Conservation (phyloP, 2,329 filamentous ascomycete genomes). For the Talaromyces rugulosus region DNA sequence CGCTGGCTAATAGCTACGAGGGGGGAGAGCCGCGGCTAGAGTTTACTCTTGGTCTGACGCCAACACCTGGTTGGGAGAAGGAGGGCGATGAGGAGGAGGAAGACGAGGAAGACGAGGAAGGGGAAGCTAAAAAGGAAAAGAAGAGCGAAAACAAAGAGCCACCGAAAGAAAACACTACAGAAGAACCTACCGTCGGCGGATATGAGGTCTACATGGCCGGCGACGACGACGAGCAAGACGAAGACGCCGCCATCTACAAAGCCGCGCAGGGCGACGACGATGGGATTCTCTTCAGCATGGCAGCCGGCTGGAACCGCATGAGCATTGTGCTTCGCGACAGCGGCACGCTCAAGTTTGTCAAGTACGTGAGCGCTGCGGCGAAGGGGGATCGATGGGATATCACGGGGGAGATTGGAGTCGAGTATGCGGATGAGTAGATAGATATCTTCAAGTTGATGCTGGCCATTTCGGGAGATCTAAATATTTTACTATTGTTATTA, state of each 20-base stretch:
- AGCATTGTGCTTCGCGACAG: constrained; percentile 84
- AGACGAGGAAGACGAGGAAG: constrained; percentile 22
- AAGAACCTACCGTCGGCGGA: constrained; percentile 43
- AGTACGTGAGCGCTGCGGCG: constrained; percentile 82
- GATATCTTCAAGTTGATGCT: constrained; percentile 15
- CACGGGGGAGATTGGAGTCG: constrained; percentile 71
- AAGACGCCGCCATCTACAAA: constrained; percentile 81
- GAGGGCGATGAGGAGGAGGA: constrained; percentile 55
- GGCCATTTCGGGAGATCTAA: background rate
- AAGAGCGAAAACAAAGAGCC: constrained; percentile 28
- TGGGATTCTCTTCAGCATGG: constrained; percentile 64
- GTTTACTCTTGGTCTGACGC: constrained; percentile 81
- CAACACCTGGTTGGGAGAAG: constrained; percentile 78
- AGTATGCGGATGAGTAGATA: constrained; percentile 49
- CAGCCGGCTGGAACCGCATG: constrained; percentile 81
- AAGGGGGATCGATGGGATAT: constrained; percentile 92
- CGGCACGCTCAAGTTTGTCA: constrained; percentile 86
- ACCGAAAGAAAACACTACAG: constrained; percentile 21
- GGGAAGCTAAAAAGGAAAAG: constrained; percentile 14
- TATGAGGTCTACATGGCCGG: constrained; percentile 85
- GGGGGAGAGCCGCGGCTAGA: constrained; percentile 71
- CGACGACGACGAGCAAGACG: constrained; percentile 53
- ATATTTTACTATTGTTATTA: background rate
- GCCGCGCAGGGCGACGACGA: constrained; percentile 69
- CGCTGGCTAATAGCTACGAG: constrained; percentile 79